Conservation (phyloP, 345 rosid species). For the Populus davidiana region DNA sequence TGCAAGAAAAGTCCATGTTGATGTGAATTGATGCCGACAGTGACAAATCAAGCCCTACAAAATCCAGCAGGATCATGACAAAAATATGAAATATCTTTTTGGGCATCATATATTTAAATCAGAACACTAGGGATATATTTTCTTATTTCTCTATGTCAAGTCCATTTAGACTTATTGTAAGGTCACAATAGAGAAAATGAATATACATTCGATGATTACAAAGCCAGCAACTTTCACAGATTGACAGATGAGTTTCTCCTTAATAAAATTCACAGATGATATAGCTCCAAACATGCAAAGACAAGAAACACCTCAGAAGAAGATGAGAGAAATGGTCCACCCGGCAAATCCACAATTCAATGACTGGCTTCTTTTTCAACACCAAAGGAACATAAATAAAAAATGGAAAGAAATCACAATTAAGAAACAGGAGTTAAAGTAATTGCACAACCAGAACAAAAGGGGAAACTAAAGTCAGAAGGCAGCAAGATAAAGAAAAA, state of each 20-base stretch:
- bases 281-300: slow-evolving; percentile 18
- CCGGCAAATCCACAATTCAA: neutral
- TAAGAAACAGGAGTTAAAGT: neutral
- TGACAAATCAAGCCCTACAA: neutral
- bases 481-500: neutral
- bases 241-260: neutral
- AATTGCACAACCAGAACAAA: neutral
- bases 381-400: neutral
- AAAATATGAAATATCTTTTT: neutral
- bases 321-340: neutral
- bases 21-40: neutral
- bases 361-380: neutral
- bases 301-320: neutral
- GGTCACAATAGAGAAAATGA: neutral
- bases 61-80: neutral
- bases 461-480: neutral
- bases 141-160: neutral
- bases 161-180: neutral
- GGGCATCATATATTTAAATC: neutral
- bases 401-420: neutral
- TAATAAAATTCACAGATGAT: slow-evolving; percentile 1
- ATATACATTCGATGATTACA: slow-evolving; percentile 1
- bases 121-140: neutral
- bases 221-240: slow-evolving; percentile 1
- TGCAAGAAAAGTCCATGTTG: neutral